Percentiles rank a stretch among this genome's conserved stretches.
These are phyloP conservation scores for Penicillium sp. DNA, from an alignment of 2,329 filamentous ascomycete species.

Conservation along the genomic window DNA sequence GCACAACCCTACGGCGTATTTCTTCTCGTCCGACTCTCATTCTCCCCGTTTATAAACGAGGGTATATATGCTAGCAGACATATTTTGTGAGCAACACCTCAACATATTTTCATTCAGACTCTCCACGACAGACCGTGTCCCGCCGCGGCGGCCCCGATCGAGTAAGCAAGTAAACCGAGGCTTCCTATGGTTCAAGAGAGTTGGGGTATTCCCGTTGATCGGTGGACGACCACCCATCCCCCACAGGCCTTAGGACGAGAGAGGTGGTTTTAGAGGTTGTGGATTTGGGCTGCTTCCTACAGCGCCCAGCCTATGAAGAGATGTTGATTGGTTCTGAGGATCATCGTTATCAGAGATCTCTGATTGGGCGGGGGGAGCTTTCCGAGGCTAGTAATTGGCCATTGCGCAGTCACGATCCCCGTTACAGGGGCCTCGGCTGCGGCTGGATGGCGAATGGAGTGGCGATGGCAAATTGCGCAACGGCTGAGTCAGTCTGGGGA, in stretches of 20 bases:
- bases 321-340: background rate
- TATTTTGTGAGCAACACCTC: background rate
- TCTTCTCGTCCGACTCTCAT: no score
- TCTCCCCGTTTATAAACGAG: background rate
- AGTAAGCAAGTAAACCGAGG: conserved; percentile 1
- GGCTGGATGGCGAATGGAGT: background rate
- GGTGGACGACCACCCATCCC: background rate
- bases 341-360: background rate
- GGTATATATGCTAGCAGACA: background rate
- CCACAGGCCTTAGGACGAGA: background rate
- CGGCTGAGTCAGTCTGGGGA: background rate
- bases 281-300: background rate
- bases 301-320: background rate
- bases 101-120: no score
- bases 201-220: background rate
- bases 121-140: background rate
- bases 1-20: no score
- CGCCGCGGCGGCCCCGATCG: background rate
- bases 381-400: background rate
- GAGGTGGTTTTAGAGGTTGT: background rate
- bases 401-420: no score
- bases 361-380: background rate
- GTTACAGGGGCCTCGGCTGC: background rate
- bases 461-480: background rate
- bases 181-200: background rate